A percentile compares a stretch with the other conserved stretches of the same genome.
Evolutionary conservation across 2,329 filamentous ascomycete genomes (phyloP).

Genomic region (Fusarium anthophilum): DNA sequence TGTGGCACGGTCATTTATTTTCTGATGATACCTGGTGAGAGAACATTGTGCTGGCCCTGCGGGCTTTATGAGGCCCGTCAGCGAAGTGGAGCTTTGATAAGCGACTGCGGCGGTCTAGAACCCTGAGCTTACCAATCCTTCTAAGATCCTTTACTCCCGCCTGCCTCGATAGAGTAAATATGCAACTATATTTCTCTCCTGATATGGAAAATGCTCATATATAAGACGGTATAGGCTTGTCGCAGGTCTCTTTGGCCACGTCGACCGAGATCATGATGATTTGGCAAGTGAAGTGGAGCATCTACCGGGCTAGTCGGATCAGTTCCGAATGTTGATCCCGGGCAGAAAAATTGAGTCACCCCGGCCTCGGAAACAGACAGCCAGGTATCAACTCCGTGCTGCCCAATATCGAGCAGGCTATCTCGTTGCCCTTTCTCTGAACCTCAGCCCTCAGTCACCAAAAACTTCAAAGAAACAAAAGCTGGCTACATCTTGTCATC

Average conservation of each 20-base stretch:
- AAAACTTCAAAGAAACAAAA: neutral
- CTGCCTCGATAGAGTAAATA: neutral
- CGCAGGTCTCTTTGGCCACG: neutral
- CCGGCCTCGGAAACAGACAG: neutral
- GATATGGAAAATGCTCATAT: fast-evolving
- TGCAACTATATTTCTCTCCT: fast-evolving
- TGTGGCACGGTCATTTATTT: neutral
- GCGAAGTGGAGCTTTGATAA: neutral
- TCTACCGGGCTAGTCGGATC: neutral
- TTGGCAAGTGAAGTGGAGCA: neutral
- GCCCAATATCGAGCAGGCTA: neutral
- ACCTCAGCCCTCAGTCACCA: fast-evolving
- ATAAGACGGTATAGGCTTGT: no score
- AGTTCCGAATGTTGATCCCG: neutral
- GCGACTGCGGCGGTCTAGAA: neutral
- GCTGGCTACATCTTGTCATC: neutral
- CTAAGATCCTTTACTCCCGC: neutral
- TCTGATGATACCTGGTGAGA: neutral
- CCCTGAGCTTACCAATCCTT: neutral
- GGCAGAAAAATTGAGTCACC: neutral
- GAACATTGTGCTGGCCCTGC: neutral
- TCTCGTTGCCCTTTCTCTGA: no score
- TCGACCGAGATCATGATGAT: neutral
- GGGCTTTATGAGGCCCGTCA: neutral
- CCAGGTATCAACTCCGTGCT: neutral